These are phyloP conservation scores for Glycyrrhiza uralensis DNA, from an alignment of 306 rosid species.

Conservation along the genomic window DNA sequence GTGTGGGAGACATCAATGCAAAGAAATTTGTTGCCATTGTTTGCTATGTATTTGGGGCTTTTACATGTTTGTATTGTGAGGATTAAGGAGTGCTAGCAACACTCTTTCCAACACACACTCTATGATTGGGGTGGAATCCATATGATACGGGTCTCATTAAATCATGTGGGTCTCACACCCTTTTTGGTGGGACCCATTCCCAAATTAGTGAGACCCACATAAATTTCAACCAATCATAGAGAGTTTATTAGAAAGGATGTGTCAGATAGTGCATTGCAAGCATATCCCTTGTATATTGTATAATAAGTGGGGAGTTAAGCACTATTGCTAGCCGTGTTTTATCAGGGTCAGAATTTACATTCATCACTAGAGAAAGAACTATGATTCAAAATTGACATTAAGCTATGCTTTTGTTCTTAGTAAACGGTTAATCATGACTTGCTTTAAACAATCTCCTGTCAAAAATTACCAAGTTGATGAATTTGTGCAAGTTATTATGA, in stretches of 20 bases:
- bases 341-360: neutral
- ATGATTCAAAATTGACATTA: neutral
- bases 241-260: too few species aligned
- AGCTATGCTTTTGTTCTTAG: neutral
- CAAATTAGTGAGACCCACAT: too few species aligned
- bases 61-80: neutral
- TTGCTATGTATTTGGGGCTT: neutral
- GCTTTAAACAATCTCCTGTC: neutral
- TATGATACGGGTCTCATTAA: too few species aligned
- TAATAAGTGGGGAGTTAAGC: neutral
- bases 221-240: too few species aligned
- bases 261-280: too few species aligned
- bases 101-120: too few species aligned
- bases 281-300: too few species aligned
- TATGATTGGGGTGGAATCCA: too few species aligned
- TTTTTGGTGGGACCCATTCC: too few species aligned
- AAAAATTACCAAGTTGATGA: neutral
- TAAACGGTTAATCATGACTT: neutral
- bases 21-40: neutral
- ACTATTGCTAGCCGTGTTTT: neutral
- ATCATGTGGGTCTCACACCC: too few species aligned
- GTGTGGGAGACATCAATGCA: neutral
- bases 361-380: neutral
- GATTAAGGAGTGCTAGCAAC: too few species aligned
- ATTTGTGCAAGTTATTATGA: neutral